Percentiles rank a stretch among this genome's conserved stretches.
Conservation (phyloP, 1,284 basidiomycete genomes). For the Gymnopus androsaceus region DNA sequence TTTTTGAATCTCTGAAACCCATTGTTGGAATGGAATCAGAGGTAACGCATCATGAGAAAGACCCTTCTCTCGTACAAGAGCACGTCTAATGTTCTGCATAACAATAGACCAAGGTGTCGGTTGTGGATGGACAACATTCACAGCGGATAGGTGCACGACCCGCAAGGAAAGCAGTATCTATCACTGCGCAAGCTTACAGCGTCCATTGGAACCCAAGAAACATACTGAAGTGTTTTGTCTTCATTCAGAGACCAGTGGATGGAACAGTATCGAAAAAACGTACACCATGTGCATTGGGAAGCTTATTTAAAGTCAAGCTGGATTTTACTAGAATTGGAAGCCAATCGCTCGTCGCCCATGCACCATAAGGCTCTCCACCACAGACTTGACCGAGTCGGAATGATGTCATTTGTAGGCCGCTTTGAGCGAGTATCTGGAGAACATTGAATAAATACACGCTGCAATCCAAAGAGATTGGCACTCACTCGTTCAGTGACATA, state of each 20-base stretch:
- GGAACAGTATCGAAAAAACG: constrained; percentile 13
- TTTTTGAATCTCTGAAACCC: constrained; percentile 29
- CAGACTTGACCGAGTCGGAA: constrained; percentile 40
- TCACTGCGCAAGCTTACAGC: constrained; percentile 18
- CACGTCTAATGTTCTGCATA: constrained; percentile 29
- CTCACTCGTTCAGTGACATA: constrained; percentile 9
- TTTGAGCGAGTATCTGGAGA: constrained; percentile 16
- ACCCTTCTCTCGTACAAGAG: constrained; percentile 25
- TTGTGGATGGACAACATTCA: constrained; percentile 21
- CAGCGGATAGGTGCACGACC: constrained; percentile 16
- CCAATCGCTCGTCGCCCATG: constrained; percentile 39
- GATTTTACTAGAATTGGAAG: constrained; percentile 37
- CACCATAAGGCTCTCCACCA: constrained; percentile 33
- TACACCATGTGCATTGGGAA: constrained; percentile 35
- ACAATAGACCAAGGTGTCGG: constrained; percentile 24
- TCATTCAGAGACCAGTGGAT: not conserved
- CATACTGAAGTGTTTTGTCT: constrained; percentile 22
- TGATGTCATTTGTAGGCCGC: constrained; percentile 18
- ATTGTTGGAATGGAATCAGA: constrained; percentile 29
- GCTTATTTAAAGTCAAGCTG: constrained; percentile 26
- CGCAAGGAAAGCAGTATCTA: constrained; percentile 21
- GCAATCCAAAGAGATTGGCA: constrained; percentile 8
- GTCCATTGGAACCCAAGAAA: constrained; percentile 30
- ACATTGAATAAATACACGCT: not conserved
- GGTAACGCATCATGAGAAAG: constrained; percentile 19